phyloP scores from a whole-genome alignment of 2,329 filamentous ascomycete genomes.

The Ophiostoma piceae region DNA sequence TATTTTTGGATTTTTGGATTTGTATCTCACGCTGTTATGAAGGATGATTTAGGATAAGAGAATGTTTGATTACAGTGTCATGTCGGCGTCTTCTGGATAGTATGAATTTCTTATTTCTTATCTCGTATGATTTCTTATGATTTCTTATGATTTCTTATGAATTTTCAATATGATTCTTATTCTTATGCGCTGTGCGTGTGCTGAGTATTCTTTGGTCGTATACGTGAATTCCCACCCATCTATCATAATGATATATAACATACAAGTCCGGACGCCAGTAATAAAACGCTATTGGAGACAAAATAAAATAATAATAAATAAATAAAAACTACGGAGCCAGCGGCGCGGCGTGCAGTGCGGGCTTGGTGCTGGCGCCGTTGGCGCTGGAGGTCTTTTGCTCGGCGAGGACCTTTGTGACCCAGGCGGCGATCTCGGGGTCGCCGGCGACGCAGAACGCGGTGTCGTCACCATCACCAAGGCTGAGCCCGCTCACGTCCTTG shows the following conservation, averaged over 20 bases:
- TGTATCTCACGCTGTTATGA: slow-evolving; percentile 2
- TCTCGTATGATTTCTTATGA: no score
- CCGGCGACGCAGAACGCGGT: slow-evolving; percentile 43
- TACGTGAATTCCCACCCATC: slow-evolving; percentile 19
- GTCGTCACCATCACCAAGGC: slow-evolving; percentile 29
- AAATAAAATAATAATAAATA: not conserved
- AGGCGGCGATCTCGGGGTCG: slow-evolving; percentile 78
- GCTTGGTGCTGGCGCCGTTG: slow-evolving; percentile 50
- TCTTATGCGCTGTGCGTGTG: slow-evolving; percentile 13
- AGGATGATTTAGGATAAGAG: no score
- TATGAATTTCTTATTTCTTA: not conserved
- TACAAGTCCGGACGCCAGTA: not conserved
- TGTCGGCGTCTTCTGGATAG: not conserved
- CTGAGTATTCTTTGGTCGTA: slow-evolving; percentile 21
- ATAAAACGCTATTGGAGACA: slow-evolving; percentile 5
- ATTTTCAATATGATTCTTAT: no score
- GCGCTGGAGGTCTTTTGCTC: slow-evolving; percentile 45
- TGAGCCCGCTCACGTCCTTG: slow-evolving; percentile 35
- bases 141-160: no score
- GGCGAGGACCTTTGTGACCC: slow-evolving; percentile 71
- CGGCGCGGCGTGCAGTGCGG: slow-evolving; percentile 82
- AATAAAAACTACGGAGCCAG: no score
- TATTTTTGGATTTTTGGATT: not conserved
- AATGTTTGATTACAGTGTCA: not conserved
- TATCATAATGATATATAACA: slow-evolving; percentile 6